These are phyloP conservation scores for Ulmus americana DNA, from an alignment of 331 rosid genomes.

Conservation along the genomic window DNA sequence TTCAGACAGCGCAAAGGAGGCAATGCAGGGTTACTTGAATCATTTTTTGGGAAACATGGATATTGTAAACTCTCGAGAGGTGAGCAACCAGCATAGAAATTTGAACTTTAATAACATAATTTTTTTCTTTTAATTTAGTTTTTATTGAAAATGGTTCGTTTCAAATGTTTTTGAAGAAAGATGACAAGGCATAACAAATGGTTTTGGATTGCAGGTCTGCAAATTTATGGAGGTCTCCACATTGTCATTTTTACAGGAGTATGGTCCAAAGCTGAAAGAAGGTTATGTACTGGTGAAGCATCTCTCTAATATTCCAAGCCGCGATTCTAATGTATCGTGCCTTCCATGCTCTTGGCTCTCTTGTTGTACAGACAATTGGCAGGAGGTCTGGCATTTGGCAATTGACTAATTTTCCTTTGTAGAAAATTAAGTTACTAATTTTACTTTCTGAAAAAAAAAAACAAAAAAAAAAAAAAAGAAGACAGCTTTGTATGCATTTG, in stretches of 20 bases:
- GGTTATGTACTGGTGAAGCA: slow-evolving; percentile 46
- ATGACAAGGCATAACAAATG: background rate
- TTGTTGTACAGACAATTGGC: slow-evolving; percentile 35
- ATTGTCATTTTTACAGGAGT: slow-evolving; percentile 38
- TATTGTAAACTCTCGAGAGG: slow-evolving; percentile 87
- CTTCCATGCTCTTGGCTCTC: slow-evolving; percentile 18
- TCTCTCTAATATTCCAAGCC: slow-evolving; percentile 26
- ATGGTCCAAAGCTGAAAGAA: slow-evolving; percentile 46
- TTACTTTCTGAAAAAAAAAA: no score
- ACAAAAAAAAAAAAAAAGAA: no score
- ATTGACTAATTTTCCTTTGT: no score
- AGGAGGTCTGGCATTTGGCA: slow-evolving; percentile 26
- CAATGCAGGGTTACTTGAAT: slow-evolving; percentile 85
- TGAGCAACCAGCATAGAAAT: slow-evolving; percentile 9
- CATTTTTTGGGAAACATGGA: slow-evolving; percentile 76
- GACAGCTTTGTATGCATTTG: no score
- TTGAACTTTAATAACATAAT: background rate
- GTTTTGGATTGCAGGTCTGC: slow-evolving; percentile 30
- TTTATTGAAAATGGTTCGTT: background rate
- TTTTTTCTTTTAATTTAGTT: background rate
- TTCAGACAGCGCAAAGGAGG: slow-evolving; percentile 64
- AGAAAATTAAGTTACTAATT: no score
- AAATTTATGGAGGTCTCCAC: slow-evolving; percentile 44
- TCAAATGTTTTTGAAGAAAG: background rate
- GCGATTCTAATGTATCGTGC: slow-evolving; percentile 27